Conservation (phyloP, 2,329 filamentous ascomycete genomes). For the Pestalotiopsis fici region DNA sequence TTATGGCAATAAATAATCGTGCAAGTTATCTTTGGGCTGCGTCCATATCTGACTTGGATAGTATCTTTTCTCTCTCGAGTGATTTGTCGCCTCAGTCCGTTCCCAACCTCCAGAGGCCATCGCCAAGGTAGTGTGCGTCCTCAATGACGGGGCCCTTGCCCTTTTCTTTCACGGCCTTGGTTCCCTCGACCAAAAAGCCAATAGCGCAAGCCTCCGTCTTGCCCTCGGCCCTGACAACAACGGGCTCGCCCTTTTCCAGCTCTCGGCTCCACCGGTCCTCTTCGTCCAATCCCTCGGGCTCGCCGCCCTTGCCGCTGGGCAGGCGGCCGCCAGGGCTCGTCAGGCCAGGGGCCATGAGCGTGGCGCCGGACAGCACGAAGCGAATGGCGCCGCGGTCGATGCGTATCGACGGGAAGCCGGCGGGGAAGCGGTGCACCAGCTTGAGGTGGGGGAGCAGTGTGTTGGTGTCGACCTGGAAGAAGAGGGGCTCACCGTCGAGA, state of each 20-base stretch:
- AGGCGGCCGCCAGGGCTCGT: constrained; percentile 81
- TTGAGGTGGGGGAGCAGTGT: constrained; percentile 84
- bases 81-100: constrained; percentile 38
- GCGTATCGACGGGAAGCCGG: constrained; percentile 78
- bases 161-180: constrained; percentile 89
- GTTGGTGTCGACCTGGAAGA: constrained; percentile 82
- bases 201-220: constrained; percentile 91
- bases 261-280: constrained; percentile 65
- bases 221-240: constrained; percentile 88
- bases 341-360: constrained; percentile 93
- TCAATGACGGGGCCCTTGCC: constrained; percentile 95
- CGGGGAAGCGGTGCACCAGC: constrained; percentile 87
- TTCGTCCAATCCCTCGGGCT: constrained; percentile 46
- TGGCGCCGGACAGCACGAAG: constrained; percentile 90
- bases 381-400: constrained; percentile 96
- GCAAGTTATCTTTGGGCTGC: not conserved
- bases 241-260: constrained; percentile 77
- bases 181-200: constrained; percentile 79
- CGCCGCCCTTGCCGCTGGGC: constrained; percentile 53
- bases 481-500: constrained; percentile 75
- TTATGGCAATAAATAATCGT: not conserved
- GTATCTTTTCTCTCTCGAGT: not conserved
- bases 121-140: constrained; percentile 89
- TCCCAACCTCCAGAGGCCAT: constrained; percentile 82
- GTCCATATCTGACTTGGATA: too few species aligned